phyloP scores from a whole-genome alignment of 2,329 filamentous ascomycete species.

The Torrubiellomyces zombiae region DNA sequence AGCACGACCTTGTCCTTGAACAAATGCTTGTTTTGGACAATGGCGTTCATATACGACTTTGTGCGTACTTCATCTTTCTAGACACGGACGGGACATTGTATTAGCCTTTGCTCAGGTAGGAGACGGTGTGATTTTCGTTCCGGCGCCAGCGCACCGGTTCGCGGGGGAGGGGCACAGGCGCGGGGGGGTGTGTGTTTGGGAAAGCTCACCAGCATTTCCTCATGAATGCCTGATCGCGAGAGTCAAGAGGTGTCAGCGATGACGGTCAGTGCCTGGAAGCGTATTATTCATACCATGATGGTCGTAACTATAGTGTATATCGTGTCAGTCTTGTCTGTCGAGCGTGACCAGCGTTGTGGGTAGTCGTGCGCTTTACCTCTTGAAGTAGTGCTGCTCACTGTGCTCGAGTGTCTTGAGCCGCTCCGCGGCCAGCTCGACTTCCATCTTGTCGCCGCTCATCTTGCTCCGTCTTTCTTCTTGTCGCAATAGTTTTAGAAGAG shows the following conservation, averaged over 20 bases:
- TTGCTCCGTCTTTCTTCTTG: too few relatives aligned
- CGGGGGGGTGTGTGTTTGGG: constrained; percentile 7
- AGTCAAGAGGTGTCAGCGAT: constrained; percentile 21
- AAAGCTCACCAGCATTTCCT: constrained; percentile 84
- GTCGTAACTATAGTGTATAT: constrained; percentile 78
- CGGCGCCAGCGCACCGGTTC: constrained; percentile 4
- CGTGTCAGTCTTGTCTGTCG: too few relatives aligned
- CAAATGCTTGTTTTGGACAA: constrained; percentile 92
- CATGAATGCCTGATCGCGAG: constrained; percentile 64
- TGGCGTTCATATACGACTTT: constrained; percentile 89
- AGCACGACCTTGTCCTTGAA: constrained; percentile 74
- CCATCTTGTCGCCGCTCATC: constrained; percentile 37
- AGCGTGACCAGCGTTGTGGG: not conserved
- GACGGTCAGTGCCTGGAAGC: constrained; percentile 7
- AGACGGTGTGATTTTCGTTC: too few relatives aligned
- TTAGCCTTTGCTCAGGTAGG: constrained; percentile 2
- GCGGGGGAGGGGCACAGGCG: constrained; percentile 6
- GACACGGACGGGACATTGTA: too few relatives aligned
- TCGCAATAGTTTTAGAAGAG: not conserved
- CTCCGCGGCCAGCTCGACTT: constrained; percentile 42
- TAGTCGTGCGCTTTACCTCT: constrained; percentile 47
- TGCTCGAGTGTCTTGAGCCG: constrained; percentile 63
- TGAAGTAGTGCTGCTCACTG: constrained; percentile 98
- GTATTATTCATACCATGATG: constrained; percentile 75
- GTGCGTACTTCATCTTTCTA: constrained; percentile 98